Base-by-base conservation (phyloP, 129 eudicot genomes). In the Helichrysum umbraculigerum region DNA sequence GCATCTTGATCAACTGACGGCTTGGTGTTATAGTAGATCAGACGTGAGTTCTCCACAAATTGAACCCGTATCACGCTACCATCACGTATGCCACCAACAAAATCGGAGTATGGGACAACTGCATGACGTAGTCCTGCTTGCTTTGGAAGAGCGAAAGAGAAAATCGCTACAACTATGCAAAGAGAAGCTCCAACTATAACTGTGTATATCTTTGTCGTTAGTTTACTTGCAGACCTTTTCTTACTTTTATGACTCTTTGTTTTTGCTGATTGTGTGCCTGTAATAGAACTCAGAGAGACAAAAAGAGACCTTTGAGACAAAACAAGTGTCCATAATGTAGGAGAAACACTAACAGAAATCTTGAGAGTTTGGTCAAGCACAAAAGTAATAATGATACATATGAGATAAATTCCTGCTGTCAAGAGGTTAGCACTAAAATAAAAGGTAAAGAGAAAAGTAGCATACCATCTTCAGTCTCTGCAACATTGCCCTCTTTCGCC, bases 1-100 rank as follows among this genome's bases (percentile, higher is more conserved):
- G 33, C 79, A 22, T 81, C 75, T 74, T 68, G 71, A 16, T 81
- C 76, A 68, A 32, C 42, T 2, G 51, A 30, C 8, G 71, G 32
- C 58, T 77, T 82, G 75, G 82, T 77, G 79, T 82, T 77, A 37
- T 77, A 82, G 62, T 72, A 82, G n/a, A 82, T 77, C 22, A 22
- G 7, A 1, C 75, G 85, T 2, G 82, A 82, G 51, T 82, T 82
- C 50, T 82, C 85, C 72, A 77, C 85, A 66, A 82, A 82, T 14
- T 77, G 85, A 58, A 82, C 85, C 0, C 67, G 81, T 30, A 35
- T 57, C 52, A 82, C 82, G 67, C 72, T 77, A 70, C 85, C 85
- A 32, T 82, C 85, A 57, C 79, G 79, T 58, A 82, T 82, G 51
- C 75, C 66, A 25, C 82, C 76, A 66, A 77, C 71, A 20, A 82